phyloP scores from a whole-genome alignment of 2,329 filamentous ascomycete genomes.

The Domatiomyces catenatus region DNA sequence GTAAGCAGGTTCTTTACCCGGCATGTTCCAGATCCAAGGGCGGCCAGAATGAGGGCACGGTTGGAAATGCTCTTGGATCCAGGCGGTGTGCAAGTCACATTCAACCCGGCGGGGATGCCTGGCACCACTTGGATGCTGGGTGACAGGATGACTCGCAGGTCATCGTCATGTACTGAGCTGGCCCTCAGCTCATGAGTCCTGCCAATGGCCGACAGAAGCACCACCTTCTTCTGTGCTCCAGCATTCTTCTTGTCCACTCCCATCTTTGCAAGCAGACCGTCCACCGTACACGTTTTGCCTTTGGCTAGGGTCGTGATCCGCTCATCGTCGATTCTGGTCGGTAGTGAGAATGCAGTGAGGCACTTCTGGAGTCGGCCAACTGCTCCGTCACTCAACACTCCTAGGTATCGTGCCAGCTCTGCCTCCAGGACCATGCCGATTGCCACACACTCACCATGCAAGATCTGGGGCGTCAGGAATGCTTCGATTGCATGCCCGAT shows the following conservation, averaged over 20 bases:
- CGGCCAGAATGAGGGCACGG: conserved; percentile 81
- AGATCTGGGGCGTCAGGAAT: conserved; percentile 81
- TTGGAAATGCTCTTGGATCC: conserved; percentile 98
- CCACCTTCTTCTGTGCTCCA: conserved; percentile 87
- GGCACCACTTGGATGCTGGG: conserved; percentile 60
- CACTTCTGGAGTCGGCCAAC: conserved; percentile 85
- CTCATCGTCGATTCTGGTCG: conserved; percentile 71
- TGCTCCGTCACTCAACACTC: conserved; percentile 68
- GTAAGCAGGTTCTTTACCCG: conserved; percentile 84
- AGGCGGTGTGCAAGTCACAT: conserved; percentile 68
- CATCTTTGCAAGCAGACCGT: conserved; percentile 81
- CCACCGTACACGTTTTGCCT: conserved; percentile 73
- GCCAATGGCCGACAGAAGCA: conserved; percentile 79
- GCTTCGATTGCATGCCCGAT: conserved; percentile 96
- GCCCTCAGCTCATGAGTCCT: conserved; percentile 75
- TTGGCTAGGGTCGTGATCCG: conserved; percentile 67
- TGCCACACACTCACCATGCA: conserved; percentile 89
- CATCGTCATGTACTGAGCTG: conserved; percentile 71
- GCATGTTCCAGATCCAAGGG: conserved; percentile 71
- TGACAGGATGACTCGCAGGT: conserved; percentile 70
- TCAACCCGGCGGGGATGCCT: conserved; percentile 49
- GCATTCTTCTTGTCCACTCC: conserved; percentile 98
- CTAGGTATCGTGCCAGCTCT: conserved; percentile 77
- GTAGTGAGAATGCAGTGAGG: conserved; percentile 82
- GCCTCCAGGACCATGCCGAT: conserved; percentile 99